Evolutionary conservation across 2,329 filamentous ascomycete species (phyloP), one percentile per base, ranked within the genome.

Genomic region (Penicillium sp.): DNA sequence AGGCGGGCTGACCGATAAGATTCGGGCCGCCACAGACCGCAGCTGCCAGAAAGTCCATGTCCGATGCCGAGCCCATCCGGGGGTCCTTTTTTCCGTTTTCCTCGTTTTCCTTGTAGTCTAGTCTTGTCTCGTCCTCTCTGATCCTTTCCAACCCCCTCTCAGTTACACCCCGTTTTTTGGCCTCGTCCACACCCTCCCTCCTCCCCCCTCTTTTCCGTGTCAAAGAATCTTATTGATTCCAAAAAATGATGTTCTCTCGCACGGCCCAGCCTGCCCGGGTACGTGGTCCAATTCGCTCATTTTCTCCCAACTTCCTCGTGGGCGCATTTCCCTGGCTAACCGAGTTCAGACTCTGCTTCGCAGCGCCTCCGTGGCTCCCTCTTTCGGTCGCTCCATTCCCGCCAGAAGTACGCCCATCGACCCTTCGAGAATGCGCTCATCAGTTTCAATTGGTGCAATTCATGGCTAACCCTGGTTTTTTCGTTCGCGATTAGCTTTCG

Each of bases 341-440:
- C 74, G 68, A 77, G 19, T 62, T 78, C 72, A 87, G 85, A 83
- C 82, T 73, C 80, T 87, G 73, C 80, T 87, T 77, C 84, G 84
- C 77, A 81, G 80, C 76, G 81, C 81, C 72, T 78, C 79, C 72
- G 78, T 79, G 72, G 76, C 80, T 65, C 72, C 80, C 67, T 81
- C 80, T 73, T 71, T 79, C 68, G 76, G 78, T 71, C 82, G 81
- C 69, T 81, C 82, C 65, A 77, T 84, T 72, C 79, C 82, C 65
- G 79, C 83, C 64, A 81, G 85, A 79, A 83, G 85, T 87, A 83
- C 73, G 65, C 64, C 38, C 57, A 59, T 61, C 38, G 47, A 58
- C 59, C 6, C 47, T 45, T 45, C 28, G 28, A 51, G 28, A 49
- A 42, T 26, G 51, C 35, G 33, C 50, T 9, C 15, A 10, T 15